Evolutionary conservation across 371 early-diverging fungal species (phyloP).

Genomic region (Umbelopsis sp.): DNA sequence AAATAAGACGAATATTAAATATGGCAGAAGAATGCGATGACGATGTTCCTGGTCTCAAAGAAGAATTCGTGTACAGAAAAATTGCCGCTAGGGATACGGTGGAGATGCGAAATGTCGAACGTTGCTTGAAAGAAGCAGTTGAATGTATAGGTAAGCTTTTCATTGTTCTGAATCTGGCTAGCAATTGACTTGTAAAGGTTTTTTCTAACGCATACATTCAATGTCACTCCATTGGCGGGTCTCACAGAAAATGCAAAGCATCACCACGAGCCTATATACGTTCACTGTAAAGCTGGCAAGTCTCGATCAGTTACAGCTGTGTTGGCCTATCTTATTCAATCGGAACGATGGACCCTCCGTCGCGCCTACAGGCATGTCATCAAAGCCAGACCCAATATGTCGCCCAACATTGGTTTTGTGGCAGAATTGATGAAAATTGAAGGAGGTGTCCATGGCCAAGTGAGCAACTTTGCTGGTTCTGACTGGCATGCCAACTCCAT

Average conservation of each 20-base stretch:
- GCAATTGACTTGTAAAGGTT: too few species aligned
- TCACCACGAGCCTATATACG: slow-evolving; percentile 67
- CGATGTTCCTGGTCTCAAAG: slow-evolving; percentile 51
- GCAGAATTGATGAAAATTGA: slow-evolving; percentile 75
- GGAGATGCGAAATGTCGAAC: slow-evolving; percentile 60
- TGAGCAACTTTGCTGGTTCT: slow-evolving; percentile 44
- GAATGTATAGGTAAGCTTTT: slow-evolving; percentile 56
- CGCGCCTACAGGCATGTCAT: slow-evolving; percentile 76
- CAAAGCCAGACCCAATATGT: slow-evolving; percentile 66
- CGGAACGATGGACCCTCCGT: slow-evolving; percentile 70
- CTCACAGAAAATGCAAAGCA: slow-evolving; percentile 42
- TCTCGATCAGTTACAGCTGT: slow-evolving; percentile 82
- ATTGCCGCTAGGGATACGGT: slow-evolving; percentile 65
- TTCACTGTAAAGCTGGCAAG: slow-evolving; percentile 88
- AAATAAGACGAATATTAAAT: slow-evolving; percentile 58
- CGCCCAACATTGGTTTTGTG: slow-evolving; percentile 90
- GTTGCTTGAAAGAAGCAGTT: slow-evolving; percentile 54
- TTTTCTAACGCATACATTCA: too few species aligned
- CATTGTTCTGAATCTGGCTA: background rate
- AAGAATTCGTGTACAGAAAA: slow-evolving; percentile 50
- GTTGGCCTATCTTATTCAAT: slow-evolving; percentile 72
- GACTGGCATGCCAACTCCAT: slow-evolving; percentile 40
- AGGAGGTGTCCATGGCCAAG: slow-evolving; percentile 57
- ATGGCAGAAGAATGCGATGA: slow-evolving; percentile 74
- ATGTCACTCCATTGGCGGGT: background rate